phyloP scores from a whole-genome alignment of 345 rosid genomes.

The Eucalyptus marginata region DNA sequence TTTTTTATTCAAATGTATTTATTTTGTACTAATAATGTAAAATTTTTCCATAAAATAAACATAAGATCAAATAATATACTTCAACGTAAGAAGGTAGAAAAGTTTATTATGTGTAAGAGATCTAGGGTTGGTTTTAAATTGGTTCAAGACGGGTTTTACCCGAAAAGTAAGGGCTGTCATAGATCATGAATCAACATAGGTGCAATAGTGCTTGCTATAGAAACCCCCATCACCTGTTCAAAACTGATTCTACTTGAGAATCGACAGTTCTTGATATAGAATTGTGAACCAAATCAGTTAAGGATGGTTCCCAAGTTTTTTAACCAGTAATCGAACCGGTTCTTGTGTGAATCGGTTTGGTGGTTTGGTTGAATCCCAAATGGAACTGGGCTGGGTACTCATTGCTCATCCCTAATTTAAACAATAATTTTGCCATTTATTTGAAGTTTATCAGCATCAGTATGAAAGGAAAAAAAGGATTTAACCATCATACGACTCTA shows the following conservation, averaged over 20 bases:
- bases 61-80: neutral
- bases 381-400: neutral
- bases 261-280: accelerated
- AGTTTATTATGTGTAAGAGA: neutral
- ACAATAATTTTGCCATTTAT: neutral
- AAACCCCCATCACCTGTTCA: neutral
- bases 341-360: accelerated
- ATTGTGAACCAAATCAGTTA: accelerated
- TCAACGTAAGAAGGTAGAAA: neutral
- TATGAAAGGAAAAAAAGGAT: neutral
- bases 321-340: accelerated
- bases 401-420: neutral
- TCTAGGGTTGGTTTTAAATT: neutral
- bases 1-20: neutral
- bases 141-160: neutral
- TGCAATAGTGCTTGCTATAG: neutral
- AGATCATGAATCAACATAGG: neutral
- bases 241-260: accelerated
- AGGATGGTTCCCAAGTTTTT: neutral
- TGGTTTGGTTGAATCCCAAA: neutral
- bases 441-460: neutral
- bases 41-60: neutral
- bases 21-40: neutral
- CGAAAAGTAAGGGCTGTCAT: accelerated
- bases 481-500: neutral